Evolutionary conservation across 2,329 filamentous ascomycete genomes (phyloP), one percentile per base, ranked within the genome.

Genomic region (Fusarium sp.): DNA sequence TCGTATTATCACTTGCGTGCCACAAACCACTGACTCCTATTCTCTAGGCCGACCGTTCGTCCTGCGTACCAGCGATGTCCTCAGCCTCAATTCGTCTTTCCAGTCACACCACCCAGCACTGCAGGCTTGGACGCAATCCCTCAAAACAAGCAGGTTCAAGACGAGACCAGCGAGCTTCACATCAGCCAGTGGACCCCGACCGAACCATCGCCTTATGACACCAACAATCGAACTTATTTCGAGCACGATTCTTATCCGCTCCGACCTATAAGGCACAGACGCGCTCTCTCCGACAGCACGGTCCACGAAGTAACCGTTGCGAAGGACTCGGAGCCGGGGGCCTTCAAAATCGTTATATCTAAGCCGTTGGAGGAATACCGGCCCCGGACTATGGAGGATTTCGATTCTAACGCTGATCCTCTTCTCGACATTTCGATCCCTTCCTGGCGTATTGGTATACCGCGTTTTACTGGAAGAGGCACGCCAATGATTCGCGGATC

Each of bases 261-360:
- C 23, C 70, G 72, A 26, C 72, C 73, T 33, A 77, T 69, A 66
- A 78, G 74, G 37, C 89, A 86, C 68, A 85, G 86, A 57, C 88
- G 91, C 69, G 89, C 92, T 20, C 83, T 91, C 72, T 97, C 93
- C 1, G 92, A 94, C 75, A 94, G 92, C 34, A 94, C 91, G 8
- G 81, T 91, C 56, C 91, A 90, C 47, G 92, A 94, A 69, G 84
- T 86, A 46, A 83, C 78, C 57, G 76, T 77, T 37, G 83, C 81
- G 53, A 83, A 83, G 66, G 85, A 84, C 71, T 83, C 84, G 20
- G 89, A 91, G 62, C 84, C 84, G 4, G 91, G 90, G 34, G 91
- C 89, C 58, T 90, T 96, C 79, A 93, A 91, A 76, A 89, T 97
- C 37, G 86, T 95, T 64, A 95, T 97, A 73, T 91, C 93, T 52